These are phyloP conservation scores for Candida dubliniensis DNA, from an alignment of 1,139 yeast species.

Conservation along the genomic window DNA sequence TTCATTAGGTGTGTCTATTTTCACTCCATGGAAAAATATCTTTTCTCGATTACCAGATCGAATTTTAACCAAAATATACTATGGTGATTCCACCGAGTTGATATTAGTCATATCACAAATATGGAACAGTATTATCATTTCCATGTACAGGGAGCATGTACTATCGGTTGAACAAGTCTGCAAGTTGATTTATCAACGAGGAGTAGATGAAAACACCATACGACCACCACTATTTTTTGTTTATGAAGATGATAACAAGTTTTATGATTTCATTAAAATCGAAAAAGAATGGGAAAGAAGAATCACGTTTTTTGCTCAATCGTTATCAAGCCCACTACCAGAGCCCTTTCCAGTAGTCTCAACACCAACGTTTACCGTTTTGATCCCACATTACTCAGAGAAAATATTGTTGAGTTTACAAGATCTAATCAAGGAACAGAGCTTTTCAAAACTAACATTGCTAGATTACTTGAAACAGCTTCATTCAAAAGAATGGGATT, in stretches of 20 bases:
- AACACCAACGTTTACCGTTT: constrained; percentile 82
- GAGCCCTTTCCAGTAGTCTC: constrained; percentile 69
- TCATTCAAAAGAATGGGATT: constrained; percentile 73
- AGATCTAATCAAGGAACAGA: constrained; percentile 66
- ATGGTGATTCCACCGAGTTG: constrained; percentile 44
- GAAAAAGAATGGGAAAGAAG: constrained; percentile 80
- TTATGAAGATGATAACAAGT: constrained; percentile 63
- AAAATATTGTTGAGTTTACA: constrained; percentile 62
- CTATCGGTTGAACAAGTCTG: constrained; percentile 72
- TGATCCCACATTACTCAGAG: constrained; percentile 84
- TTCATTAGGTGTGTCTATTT: constrained; percentile 71
- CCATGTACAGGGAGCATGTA: constrained; percentile 77
- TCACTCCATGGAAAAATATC: constrained; percentile 86
- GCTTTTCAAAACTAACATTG: constrained; percentile 60
- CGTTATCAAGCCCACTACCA: constrained; percentile 73
- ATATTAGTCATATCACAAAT: constrained; percentile 59
- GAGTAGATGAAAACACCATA: constrained; percentile 35
- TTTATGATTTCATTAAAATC: constrained; percentile 43
- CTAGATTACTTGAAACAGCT: constrained; percentile 73
- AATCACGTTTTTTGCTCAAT: constrained; percentile 84
- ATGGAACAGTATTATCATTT: constrained; percentile 77
- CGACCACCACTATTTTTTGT: constrained; percentile 69
- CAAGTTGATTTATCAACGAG: constrained; percentile 51
- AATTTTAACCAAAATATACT: constrained; percentile 63
- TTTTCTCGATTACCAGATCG: constrained; percentile 75